phyloP scores from a whole-genome alignment of 176 grass and related monocot genomes.

The Zea luxurians region DNA sequence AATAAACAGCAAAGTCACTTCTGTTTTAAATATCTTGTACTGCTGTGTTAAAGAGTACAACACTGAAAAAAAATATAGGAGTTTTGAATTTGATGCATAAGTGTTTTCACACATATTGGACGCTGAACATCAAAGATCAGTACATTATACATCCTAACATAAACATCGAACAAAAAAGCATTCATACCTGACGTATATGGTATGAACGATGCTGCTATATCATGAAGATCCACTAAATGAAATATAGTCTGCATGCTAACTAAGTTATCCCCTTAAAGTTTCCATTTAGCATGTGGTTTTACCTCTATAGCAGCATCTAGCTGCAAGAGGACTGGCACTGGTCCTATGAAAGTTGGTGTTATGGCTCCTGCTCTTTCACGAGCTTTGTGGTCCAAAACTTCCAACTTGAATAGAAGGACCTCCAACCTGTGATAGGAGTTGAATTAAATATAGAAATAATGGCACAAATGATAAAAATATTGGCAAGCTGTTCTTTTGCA shows the following conservation, averaged over 20 bases:
- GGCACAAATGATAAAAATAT: slow-evolving; percentile 2
- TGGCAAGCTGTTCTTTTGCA: not conserved
- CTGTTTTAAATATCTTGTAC: not conserved
- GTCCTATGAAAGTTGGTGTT: slow-evolving; percentile 69
- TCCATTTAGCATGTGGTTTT: slow-evolving; percentile 33
- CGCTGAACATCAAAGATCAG: not conserved
- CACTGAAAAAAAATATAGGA: not conserved
- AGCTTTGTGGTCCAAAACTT: slow-evolving; percentile 92
- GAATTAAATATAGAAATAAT: slow-evolving; percentile 5
- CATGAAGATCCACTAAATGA: slow-evolving; percentile 19
- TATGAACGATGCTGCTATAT: not conserved
- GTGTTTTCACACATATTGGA: not conserved
- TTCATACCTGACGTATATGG: not conserved
- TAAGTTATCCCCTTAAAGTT: slow-evolving; percentile 4
- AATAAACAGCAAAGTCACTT: not conserved
- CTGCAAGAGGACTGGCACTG: slow-evolving; percentile 86
- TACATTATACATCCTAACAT: not conserved
- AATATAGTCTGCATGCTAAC: not conserved
- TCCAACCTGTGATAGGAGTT: slow-evolving; percentile 65
- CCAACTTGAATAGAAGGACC: slow-evolving; percentile 85
- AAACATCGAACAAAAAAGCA: not conserved
- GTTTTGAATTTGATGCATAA: not conserved
- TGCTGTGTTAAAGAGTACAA: not conserved
- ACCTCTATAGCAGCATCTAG: slow-evolving; percentile 87
- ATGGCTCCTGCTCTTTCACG: slow-evolving; percentile 91